A percentile compares a stretch with the other conserved stretches of the same genome.
These are phyloP conservation scores for Penicillium lagena DNA, from an alignment of 495 filamentous ascomycete species.

Conservation along the genomic window DNA sequence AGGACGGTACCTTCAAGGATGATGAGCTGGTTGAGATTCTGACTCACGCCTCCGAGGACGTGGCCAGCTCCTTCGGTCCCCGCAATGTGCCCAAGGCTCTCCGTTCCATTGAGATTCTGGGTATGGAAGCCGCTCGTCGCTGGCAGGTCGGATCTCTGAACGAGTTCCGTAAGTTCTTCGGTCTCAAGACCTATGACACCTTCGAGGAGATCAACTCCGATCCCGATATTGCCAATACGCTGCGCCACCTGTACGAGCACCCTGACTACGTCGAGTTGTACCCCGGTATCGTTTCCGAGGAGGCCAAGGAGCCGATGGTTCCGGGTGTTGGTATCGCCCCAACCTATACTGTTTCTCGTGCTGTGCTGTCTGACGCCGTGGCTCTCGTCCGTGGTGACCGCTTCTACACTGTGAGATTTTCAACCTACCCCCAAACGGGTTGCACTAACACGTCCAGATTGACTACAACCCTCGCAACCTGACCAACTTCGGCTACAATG, in stretches of 20 bases:
- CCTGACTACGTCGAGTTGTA: conserved; percentile 61
- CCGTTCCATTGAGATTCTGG: conserved; percentile 52
- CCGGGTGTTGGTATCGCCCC: conserved; percentile 51
- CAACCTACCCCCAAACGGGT: neutral
- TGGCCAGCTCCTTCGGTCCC: conserved; percentile 51
- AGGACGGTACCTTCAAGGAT: conserved; percentile 54
- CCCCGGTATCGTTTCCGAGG: conserved; percentile 51
- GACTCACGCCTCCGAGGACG: conserved; percentile 52
- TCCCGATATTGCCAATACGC: conserved; percentile 42
- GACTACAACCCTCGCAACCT: conserved; percentile 70
- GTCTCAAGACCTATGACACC: conserved; percentile 47
- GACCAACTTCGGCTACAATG: conserved; percentile 74
- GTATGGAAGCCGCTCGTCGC: conserved; percentile 52
- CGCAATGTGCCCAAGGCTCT: conserved; percentile 54
- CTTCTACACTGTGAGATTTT: conserved; percentile 40
- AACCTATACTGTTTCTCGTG: conserved; percentile 52
- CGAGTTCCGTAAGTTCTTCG: conserved; percentile 58
- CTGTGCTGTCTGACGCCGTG: conserved; percentile 48
- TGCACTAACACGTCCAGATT: conserved; percentile 20
- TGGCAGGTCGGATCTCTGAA: conserved; percentile 58
- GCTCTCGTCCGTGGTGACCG: conserved; percentile 48
- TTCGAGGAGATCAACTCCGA: conserved; percentile 63
- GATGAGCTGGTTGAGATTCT: conserved; percentile 58
- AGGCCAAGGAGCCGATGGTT: conserved; percentile 45
- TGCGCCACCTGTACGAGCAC: conserved; percentile 52